phyloP scores from a whole-genome alignment of 805 yeast genomes.

The Kluyveromyces siamensis region DNA sequence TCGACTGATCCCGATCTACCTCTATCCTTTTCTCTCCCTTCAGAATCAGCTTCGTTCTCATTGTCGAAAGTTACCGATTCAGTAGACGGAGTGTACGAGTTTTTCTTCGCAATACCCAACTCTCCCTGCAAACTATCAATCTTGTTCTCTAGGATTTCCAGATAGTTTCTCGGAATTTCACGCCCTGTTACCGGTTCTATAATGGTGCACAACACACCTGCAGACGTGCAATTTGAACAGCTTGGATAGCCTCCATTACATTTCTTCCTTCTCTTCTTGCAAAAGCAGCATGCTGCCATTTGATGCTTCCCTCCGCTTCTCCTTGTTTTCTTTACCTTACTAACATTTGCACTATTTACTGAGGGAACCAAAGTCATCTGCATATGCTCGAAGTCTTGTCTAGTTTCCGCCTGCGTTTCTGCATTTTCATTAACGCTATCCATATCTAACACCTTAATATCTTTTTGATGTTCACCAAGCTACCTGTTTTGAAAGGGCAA shows the following conservation, averaged over 20 bases:
- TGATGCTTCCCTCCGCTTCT: slow-evolving; percentile 16
- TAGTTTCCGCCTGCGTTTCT: too few species aligned
- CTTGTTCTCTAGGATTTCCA: slow-evolving; percentile 35
- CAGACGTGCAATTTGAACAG: slow-evolving; percentile 35
- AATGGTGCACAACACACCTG: slow-evolving; percentile 37
- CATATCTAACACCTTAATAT: too few species aligned
- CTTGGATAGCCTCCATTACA: slow-evolving; percentile 45
- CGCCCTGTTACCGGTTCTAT: slow-evolving; percentile 40
- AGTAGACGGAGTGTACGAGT: background rate
- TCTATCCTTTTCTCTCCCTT: background rate
- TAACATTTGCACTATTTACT: too few species aligned
- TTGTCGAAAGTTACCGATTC: background rate
- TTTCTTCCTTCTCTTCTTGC: slow-evolving; percentile 39
- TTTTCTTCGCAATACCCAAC: background rate
- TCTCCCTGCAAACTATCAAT: slow-evolving; percentile 5
- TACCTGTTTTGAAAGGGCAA: too few species aligned
- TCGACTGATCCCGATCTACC: background rate
- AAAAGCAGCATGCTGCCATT: slow-evolving; percentile 43
- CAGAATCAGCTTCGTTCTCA: background rate
- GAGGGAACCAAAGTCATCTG: too few species aligned
- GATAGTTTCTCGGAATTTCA: slow-evolving; percentile 39
- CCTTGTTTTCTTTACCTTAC: too few species aligned
- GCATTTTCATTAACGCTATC: too few species aligned
- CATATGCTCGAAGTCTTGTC: too few species aligned
- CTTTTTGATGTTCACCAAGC: too few species aligned